These are phyloP conservation scores for Stromatinia cepivora DNA, from an alignment of 2,329 filamentous ascomycete species.

Conservation along the genomic window DNA sequence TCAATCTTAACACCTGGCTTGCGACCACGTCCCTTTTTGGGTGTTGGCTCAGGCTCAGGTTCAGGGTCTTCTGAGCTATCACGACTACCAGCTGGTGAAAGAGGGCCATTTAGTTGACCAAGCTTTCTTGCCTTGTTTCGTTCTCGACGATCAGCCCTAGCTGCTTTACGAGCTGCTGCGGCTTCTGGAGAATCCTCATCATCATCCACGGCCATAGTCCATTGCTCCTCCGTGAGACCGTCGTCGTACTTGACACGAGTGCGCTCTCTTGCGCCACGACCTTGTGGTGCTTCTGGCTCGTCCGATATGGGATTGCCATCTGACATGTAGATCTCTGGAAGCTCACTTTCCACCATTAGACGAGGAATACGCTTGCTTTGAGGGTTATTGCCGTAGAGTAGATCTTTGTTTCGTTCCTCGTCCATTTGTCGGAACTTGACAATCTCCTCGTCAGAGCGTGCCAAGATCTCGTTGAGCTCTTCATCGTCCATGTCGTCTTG, in stretches of 20 bases:
- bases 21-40: slow-evolving; percentile 80
- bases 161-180: slow-evolving; percentile 86
- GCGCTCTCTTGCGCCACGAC: slow-evolving; percentile 91
- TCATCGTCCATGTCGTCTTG: slow-evolving; percentile 99
- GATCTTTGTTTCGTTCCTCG: slow-evolving; percentile 65
- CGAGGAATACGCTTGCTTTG: slow-evolving; percentile 68
- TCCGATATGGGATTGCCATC: slow-evolving; percentile 81
- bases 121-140: slow-evolving; percentile 69
- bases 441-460: slow-evolving; percentile 81
- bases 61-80: slow-evolving; percentile 77
- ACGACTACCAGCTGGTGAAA: slow-evolving; percentile 71
- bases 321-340: slow-evolving; percentile 90
- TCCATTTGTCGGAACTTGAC: slow-evolving; percentile 79
- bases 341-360: slow-evolving; percentile 81
- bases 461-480: slow-evolving; percentile 91
- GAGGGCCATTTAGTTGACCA: slow-evolving; percentile 38
- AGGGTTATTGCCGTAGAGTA: slow-evolving; percentile 67
- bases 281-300: slow-evolving; percentile 73
- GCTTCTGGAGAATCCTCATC: slow-evolving; percentile 94
- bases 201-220: slow-evolving; percentile 96
- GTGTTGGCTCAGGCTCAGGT: slow-evolving; percentile 55
- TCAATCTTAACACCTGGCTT: slow-evolving; percentile 67
- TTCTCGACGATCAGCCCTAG: slow-evolving; percentile 76
- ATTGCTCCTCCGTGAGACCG: slow-evolving; percentile 96
- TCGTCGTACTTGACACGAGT: slow-evolving; percentile 96